Evolutionary conservation across 768 basidiomycete species (phyloP).

Genomic region (Tricholoma terreum): DNA sequence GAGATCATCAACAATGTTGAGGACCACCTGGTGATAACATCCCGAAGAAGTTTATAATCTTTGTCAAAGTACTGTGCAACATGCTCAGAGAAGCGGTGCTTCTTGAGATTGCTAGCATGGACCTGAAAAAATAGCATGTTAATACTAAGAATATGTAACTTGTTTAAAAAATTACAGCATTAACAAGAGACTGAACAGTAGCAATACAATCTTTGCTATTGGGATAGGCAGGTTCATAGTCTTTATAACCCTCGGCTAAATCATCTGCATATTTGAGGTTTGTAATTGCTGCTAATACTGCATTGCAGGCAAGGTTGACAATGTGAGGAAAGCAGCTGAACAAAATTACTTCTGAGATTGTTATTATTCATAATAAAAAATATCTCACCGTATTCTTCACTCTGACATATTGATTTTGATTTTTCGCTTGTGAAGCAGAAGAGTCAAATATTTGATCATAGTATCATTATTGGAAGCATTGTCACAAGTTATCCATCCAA

Average conservation of each 20-base stretch:
- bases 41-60: slow-evolving; percentile 21
- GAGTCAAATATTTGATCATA: slow-evolving; percentile 22
- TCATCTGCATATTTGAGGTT: slow-evolving; percentile 11
- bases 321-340: slow-evolving; percentile 32
- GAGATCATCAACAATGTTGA: slow-evolving; percentile 31
- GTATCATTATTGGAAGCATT: slow-evolving; percentile 35
- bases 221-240: background rate
- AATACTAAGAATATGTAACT: background rate
- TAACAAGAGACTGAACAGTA: slow-evolving; percentile 19
- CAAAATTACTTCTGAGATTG: slow-evolving; percentile 1
- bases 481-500: slow-evolving; percentile 36
- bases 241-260: background rate
- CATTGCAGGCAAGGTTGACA: slow-evolving; percentile 30
- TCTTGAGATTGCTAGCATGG: background rate
- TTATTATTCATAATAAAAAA: slow-evolving; percentile 1
- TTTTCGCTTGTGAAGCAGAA: slow-evolving; percentile 11
- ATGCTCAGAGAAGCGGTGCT: slow-evolving; percentile 19
- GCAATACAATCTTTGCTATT: slow-evolving; percentile 17
- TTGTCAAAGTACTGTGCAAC: background rate
- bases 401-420: slow-evolving; percentile 21
- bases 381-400: slow-evolving; percentile 22
- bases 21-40: slow-evolving; percentile 28
- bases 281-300: slow-evolving; percentile 24
- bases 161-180: slow-evolving; percentile 14
- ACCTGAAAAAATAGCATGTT: background rate